Conservation (phyloP, 345 rosid species). For the Pistacia integerrima region DNA sequence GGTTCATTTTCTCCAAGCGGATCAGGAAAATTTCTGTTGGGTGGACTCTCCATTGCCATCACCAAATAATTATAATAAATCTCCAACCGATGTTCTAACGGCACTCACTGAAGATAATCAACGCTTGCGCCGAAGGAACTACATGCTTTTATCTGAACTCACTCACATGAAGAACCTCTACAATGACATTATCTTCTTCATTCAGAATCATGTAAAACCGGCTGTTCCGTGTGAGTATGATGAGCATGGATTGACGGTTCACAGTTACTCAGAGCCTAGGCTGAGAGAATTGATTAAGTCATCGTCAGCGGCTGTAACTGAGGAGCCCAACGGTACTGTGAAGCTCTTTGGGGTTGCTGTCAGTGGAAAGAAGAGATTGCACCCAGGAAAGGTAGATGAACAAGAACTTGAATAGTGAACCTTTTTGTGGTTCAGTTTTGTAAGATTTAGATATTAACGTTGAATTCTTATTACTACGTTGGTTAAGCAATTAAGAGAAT, state of each 20-base stretch:
- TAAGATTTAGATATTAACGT: too few relatives aligned
- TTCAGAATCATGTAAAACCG: constrained; percentile 61
- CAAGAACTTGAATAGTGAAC: not conserved
- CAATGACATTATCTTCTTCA: constrained; percentile 61
- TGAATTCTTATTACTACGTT: too few relatives aligned
- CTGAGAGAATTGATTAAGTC: not conserved
- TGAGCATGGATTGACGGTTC: too few relatives aligned
- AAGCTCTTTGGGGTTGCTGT: not conserved
- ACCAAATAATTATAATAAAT: not conserved
- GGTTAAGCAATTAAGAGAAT: too few relatives aligned
- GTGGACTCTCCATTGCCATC: constrained; percentile 17
- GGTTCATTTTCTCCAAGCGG: constrained; percentile 21
- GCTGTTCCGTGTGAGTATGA: not conserved
- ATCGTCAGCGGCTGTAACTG: not conserved
- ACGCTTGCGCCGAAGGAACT: constrained; percentile 48
- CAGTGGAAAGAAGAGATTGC: not conserved
- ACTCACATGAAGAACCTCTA: constrained; percentile 61
- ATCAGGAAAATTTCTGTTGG: constrained; percentile 1
- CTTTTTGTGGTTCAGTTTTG: too few relatives aligned
- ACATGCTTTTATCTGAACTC: constrained; percentile 57
- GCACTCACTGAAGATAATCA: constrained; percentile 57
- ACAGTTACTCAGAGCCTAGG: not conserved
- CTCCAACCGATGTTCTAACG: constrained; percentile 31
- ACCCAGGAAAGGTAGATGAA: not conserved
- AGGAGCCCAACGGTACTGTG: not conserved